Evolutionary conservation across 331 rosid genomes (phyloP).

Genomic region (Malus hybrid): DNA sequence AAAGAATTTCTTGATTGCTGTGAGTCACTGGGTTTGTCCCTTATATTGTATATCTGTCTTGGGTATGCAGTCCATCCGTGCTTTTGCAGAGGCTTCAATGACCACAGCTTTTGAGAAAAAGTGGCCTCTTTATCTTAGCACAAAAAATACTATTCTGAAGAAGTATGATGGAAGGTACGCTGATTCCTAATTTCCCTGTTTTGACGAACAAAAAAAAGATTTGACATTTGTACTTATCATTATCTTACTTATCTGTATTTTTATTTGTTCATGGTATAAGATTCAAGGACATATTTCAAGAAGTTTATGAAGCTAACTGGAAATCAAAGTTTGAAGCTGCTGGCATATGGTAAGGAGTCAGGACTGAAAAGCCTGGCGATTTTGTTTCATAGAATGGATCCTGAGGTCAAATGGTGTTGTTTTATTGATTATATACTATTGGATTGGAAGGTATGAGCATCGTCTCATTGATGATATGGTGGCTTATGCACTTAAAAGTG

Average conservation of each 20-base stretch:
- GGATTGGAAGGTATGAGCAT: conserved; percentile 79
- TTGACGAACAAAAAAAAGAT: background rate
- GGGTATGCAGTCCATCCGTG: conserved; percentile 65
- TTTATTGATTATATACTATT: conserved; percentile 6
- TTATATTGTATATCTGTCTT: conserved; percentile 9
- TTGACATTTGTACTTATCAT: background rate
- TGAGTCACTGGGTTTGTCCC: background rate
- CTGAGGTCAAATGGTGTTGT: background rate
- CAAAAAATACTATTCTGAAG: conserved; percentile 96
- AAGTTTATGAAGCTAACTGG: conserved; percentile 91
- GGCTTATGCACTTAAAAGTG: conserved; percentile 93
- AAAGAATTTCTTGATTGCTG: conserved; percentile 10
- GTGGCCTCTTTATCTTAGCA: conserved; percentile 99
- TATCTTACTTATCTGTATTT: background rate
- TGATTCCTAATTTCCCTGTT: conserved; percentile 1
- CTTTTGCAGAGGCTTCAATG: conserved; percentile 93
- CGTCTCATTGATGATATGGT: conserved; percentile 99
- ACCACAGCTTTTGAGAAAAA: conserved; percentile 75
- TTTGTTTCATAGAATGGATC: background rate
- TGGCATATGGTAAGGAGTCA: conserved; percentile 72
- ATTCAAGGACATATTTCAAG: conserved; percentile 98
- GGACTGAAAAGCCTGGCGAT: conserved; percentile 4
- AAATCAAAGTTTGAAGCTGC: conserved; percentile 90
- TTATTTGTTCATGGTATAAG: conserved; percentile 36
- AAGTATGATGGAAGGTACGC: conserved; percentile 95